Evolutionary conservation across 768 basidiomycete species (phyloP), one percentile per base, ranked within the genome.

Genomic region (Dacryopinax primogenitus): DNA sequence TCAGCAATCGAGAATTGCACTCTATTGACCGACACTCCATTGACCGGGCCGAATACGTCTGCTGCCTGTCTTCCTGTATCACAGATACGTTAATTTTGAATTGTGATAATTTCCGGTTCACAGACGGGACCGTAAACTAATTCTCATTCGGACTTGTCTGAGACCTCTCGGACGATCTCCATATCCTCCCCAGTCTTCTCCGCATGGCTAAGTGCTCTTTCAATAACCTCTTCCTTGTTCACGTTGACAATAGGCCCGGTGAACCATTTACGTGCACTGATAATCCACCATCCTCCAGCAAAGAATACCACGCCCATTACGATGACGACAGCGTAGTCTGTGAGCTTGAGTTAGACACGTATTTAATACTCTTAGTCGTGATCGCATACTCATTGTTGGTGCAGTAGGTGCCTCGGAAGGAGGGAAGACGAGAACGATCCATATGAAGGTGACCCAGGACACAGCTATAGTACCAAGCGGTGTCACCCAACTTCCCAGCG

Each of bases 181-280:
- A 18, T 3, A 4, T 6, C 41, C 41, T 44, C 41, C 18, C 7
- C 41, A 3, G 41, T 3, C 18, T 44, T 44, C 3, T 18, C 41
- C 41, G 3, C 3, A 23, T 44, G 41, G 23, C 41, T 44, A 18
- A 18, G 41, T 18, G 41, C 41, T 23, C 41, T 44, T 23, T 44
- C 41, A 18, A 44, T 44, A 4, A 44, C 41, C 18, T 44, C 41
- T 3, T 44, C 41, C 41, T 44, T 44, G 62, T 67, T 62, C 28
- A 82, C 71, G 63, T 79, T 87, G 68, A 76, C 74, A 62, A 87
- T 76, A 18, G 86, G 86, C 0, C 86, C 86, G 26, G 74, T 78
- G 75, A 88, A 88, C 86, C 86, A 88, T 66, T 84, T 82, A 35
- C 74, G 81, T 0, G 87, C 87, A 26, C 86, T 86, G 2, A 84